Conservation (phyloP, 352 stramenopile species). For the Pythium chondricola region DNA sequence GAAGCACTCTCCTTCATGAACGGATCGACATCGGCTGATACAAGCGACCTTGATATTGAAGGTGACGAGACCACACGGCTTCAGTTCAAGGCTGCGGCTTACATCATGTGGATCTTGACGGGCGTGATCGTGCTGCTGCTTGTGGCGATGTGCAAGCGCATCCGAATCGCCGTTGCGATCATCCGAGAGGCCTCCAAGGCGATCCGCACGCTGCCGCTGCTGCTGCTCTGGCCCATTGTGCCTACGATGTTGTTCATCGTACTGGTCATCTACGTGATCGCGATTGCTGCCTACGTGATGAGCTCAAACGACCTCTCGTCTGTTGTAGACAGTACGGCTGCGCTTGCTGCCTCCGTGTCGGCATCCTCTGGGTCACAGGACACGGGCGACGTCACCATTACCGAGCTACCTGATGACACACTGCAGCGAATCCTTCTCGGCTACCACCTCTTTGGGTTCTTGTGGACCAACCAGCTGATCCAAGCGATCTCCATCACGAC, state of each 20-base stretch:
- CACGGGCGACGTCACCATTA: constrained; percentile 15
- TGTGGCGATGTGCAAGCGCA: constrained; percentile 59
- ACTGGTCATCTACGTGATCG: constrained; percentile 52
- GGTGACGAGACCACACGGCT: constrained; percentile 31
- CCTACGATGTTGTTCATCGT: constrained; percentile 45
- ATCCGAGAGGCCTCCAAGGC: constrained; percentile 63
- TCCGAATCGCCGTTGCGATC: constrained; percentile 63
- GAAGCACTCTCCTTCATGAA: constrained; percentile 40
- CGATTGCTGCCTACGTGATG: constrained; percentile 47
- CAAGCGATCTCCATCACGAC: constrained; percentile 93
- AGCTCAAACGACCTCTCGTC: constrained; percentile 46
- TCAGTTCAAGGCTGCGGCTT: constrained; percentile 62
- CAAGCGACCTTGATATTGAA: constrained; percentile 16
- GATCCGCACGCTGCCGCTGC: constrained; percentile 48
- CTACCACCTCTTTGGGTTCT: constrained; percentile 92
- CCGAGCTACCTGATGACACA: constrained; percentile 31
- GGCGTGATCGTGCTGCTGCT: constrained; percentile 46
- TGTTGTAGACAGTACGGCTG: constrained; percentile 16
- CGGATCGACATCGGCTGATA: constrained; percentile 24
- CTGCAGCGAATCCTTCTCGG: constrained; percentile 50
- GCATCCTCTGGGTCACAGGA: constrained; percentile 4
- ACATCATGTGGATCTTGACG: constrained; percentile 49
- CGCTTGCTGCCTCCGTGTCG: not conserved
- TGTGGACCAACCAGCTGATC: constrained; percentile 96
- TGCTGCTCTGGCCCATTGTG: constrained; percentile 56